These are phyloP conservation scores for Phaeosphaeriaceae sp. DNA, from an alignment of 2,329 filamentous ascomycete species.

Conservation along the genomic window DNA sequence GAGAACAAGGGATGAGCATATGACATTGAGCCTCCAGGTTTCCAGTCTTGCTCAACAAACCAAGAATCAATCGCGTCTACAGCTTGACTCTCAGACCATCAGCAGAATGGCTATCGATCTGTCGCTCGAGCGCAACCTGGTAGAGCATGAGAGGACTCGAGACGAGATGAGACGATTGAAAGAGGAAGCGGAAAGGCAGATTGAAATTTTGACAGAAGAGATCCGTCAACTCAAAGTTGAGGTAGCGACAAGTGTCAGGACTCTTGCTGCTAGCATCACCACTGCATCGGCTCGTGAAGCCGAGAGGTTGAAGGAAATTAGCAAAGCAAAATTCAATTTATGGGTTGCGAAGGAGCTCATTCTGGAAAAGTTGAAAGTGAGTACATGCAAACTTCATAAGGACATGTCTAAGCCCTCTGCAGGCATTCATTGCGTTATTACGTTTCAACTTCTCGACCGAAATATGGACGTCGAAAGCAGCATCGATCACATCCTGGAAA, in stretches of 20 bases:
- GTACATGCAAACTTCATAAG: neutral
- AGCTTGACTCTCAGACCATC: neutral
- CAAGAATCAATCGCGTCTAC: neutral
- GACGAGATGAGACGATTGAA: neutral
- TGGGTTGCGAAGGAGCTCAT: neutral
- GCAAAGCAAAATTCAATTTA: neutral
- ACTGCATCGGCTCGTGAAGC: neutral
- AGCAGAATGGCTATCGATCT: neutral
- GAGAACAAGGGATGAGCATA: neutral
- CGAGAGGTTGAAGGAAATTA: neutral
- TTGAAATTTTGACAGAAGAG: neutral
- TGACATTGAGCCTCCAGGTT: neutral
- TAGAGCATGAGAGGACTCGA: neutral
- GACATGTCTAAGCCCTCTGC: neutral
- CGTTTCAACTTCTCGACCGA: neutral
- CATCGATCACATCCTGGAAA: neutral
- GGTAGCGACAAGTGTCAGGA: neutral
- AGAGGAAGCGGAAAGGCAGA: neutral
- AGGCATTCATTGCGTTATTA: neutral
- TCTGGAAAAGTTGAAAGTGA: neutral
- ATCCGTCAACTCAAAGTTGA: neutral
- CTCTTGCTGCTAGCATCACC: neutral
- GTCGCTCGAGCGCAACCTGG: neutral
- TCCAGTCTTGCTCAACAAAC: neutral
- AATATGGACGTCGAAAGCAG: neutral